These are phyloP conservation scores for Citrus australasica DNA, from an alignment of 345 rosid species.

Conservation along the genomic window DNA sequence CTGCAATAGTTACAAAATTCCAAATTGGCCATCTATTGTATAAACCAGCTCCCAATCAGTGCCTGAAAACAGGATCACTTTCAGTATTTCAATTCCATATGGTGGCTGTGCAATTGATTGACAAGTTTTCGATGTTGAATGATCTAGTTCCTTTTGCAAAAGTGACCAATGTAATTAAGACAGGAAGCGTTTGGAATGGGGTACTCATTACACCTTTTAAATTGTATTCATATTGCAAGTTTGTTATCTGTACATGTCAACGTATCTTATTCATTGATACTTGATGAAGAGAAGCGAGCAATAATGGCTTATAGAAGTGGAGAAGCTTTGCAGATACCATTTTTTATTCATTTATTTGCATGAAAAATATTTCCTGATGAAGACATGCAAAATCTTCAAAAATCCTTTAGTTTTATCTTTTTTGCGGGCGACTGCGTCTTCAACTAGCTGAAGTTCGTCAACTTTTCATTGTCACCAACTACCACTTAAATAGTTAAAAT, in stretches of 20 bases:
- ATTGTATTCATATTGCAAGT: slow-evolving; percentile 5
- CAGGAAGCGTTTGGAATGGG: slow-evolving; percentile 5
- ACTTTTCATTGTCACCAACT: slow-evolving; percentile 26
- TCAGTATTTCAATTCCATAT: not conserved
- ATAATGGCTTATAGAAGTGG: not conserved
- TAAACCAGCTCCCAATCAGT: not conserved
- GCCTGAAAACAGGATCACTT: not conserved
- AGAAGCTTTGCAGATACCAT: not conserved
- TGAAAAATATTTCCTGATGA: not conserved
- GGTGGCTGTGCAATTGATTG: not conserved
- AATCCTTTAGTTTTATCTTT: slow-evolving; percentile 16
- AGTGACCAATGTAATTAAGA: slow-evolving; percentile 20
- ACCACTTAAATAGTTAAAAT: not conserved
- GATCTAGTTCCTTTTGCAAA: slow-evolving; percentile 6
- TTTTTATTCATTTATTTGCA: not conserved
- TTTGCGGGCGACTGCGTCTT: slow-evolving; percentile 10
- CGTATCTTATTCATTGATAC: not conserved
- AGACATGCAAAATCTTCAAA: slow-evolving; percentile 23
- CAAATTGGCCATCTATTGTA: not conserved
- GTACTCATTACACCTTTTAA: slow-evolving; percentile 5
- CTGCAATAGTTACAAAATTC: not conserved
- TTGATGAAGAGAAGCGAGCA: not conserved
- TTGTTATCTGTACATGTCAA: slow-evolving; percentile 15
- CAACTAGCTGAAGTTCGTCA: slow-evolving; percentile 22
- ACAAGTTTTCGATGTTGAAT: not conserved